Conservation (phyloP, 2,329 filamentous ascomycete species). For the Tolypocladium endophyticum region DNA sequence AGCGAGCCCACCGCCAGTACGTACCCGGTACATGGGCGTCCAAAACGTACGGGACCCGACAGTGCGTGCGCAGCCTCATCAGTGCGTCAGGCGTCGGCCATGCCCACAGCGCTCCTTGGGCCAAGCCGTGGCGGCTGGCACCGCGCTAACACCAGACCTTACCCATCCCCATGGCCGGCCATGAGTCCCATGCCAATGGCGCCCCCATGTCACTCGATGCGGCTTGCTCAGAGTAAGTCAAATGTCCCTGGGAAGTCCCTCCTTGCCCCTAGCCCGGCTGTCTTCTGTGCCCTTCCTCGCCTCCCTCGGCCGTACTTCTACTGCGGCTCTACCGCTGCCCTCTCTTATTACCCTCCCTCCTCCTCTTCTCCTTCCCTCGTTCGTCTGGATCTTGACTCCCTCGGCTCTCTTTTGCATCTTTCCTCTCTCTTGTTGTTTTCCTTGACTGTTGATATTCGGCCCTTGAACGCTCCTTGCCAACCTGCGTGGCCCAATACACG, state of each 20-base stretch:
- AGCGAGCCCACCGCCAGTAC: neutral
- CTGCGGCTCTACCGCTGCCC: conserved; percentile 8
- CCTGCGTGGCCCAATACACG: neutral
- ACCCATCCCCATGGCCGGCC: neutral
- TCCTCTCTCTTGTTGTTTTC: conserved; percentile 3
- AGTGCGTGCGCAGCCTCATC: neutral
- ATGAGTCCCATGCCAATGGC: neutral
- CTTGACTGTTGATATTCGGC: conserved; percentile 6
- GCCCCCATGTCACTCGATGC: neutral
- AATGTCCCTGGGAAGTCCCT: neutral
- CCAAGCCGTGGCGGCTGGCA: neutral
- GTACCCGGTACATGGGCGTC: neutral
- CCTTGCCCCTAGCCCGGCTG: neutral
- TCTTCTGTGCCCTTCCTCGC: neutral
- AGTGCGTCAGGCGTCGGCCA: neutral
- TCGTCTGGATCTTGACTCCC: conserved; percentile 1
- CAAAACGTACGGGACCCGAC: neutral
- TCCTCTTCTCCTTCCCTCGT: conserved; percentile 3
- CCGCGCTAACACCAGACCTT: conserved; percentile 1
- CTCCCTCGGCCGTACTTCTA: neutral
- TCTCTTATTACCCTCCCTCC: conserved; percentile 4
- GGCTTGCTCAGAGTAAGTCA: neutral
- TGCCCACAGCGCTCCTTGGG: neutral
- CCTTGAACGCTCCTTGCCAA: conserved; percentile 1
- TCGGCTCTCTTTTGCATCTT: conserved; percentile 6